Base-by-base conservation (phyloP, 2,329 filamentous ascomycete species). In the Exophiala sp. region DNA sequence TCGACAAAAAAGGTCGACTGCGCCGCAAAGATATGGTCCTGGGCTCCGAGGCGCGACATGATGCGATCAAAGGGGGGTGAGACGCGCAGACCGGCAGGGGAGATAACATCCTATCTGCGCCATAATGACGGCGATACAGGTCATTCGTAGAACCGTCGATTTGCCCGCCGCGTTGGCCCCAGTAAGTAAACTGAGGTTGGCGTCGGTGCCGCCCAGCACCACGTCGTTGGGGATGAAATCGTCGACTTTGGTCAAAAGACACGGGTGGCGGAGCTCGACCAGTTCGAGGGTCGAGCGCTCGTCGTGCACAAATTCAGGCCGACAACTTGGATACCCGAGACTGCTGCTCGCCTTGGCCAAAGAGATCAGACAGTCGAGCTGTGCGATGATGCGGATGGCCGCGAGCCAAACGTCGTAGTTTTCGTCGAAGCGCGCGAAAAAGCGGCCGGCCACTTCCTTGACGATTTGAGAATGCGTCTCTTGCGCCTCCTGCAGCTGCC, bases 1-100 rank as follows among this genome's bases (percentile, higher is more conserved):
- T 98, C 93, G 22, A 98, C 91, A 64, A 98, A 97, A 75, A 98
- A 98, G 2, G 93, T 98, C 11, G 88, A 95, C 68, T 98, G 93
- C 0, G 91, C 88, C 1, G 91, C 93, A 65, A 98, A 97, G 62
- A 98, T 98, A 68, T 97, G 97, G 79, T 98, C 93, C 63, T 97
- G 95, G 41, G 93, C 93, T 8, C 93, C 93, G 0, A 98, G 81
- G 39, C 93, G 88, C 8, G 91, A 97, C 93, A 98, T 98, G 73
- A 98, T 97, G 47, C 93, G 87, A 66, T 98, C 93, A 2, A 95
- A 82, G 0, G 93, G n/a, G 91, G 0, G 91, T 97, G 38, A 98
- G 76, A 2, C 78, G 82, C 1, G 93, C 93, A 2, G 83, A 88
- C 14, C 78, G 75, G 52, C 88, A 90, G 1, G 93, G 93, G 1